These are phyloP conservation scores for Casaregolazyma suthepensis DNA, from an alignment of 1,139 yeast species.

Conservation along the genomic window DNA sequence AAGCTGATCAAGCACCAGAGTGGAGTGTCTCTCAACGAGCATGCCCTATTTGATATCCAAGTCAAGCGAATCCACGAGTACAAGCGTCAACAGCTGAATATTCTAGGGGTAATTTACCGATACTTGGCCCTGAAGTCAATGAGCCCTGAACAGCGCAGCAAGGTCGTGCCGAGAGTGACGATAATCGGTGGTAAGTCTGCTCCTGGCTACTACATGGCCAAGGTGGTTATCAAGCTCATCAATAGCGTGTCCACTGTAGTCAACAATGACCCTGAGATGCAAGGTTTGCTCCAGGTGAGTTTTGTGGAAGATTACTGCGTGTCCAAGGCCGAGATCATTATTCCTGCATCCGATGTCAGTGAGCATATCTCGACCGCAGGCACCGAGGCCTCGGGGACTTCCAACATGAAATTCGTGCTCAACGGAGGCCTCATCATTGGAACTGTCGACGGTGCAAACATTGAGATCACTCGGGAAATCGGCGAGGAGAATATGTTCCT, in stretches of 20 bases:
- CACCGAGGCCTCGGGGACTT: conserved; percentile 94
- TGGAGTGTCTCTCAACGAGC: conserved; percentile 58
- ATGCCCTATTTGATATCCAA: conserved; percentile 81
- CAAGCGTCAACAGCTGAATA: conserved; percentile 90
- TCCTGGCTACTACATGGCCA: conserved; percentile 95
- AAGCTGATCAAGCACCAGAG: conserved; percentile 60
- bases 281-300: conserved; percentile 73
- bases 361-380: conserved; percentile 98
- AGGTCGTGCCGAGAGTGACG: conserved; percentile 69
- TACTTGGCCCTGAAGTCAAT: conserved; percentile 70
- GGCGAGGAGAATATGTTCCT: conserved; percentile 90
- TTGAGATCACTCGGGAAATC: conserved; percentile 87
- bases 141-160: conserved; percentile 57
- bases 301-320: conserved; percentile 91
- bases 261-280: conserved; percentile 70
- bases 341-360: conserved; percentile 85
- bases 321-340: conserved; percentile 85
- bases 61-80: conserved; percentile 95
- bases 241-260: conserved; percentile 76
- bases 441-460: conserved; percentile 96
- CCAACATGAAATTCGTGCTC: conserved; percentile 91
- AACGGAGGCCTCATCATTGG: conserved; percentile 94
- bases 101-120: conserved; percentile 81
- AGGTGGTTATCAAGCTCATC: conserved; percentile 77
- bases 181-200: conserved; percentile 95